Base-by-base conservation (phyloP, 257 asterid species). In the Solanum clarkiae region DNA sequence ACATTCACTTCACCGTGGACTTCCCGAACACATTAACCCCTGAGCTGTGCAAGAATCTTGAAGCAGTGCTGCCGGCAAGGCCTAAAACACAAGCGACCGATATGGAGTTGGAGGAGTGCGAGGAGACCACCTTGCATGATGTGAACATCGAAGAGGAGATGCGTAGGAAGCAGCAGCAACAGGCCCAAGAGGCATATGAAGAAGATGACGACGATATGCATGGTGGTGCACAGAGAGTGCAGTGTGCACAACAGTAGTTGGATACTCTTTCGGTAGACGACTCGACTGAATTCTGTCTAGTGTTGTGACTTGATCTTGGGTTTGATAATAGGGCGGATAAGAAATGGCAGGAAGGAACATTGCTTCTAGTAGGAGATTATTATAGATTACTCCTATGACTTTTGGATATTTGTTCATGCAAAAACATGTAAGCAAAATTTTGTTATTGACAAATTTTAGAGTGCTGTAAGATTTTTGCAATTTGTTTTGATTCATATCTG, bases 141-240 rank as follows among this genome's bases (percentile, higher is more conserved):
- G 90, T 85, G 42, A 87, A 85, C 86, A 87, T 85, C 13, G 90
- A 87, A 5, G 90, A 87, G 40, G 90, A 81, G 57, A 82, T 87
- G 90, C 86, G 88, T 24, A 72, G 88, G 88, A 87, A 85, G 69
- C 82, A 82, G 72, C 86, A 87, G 79, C 88, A 77, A 24, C 81
- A 24, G 45, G 86, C 85, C 5, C 87, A 80, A 22, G 89, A 87
- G 51, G 89, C 85, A 13, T 80, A 87, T 2, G 81, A 87, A 0
- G 87, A 84, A 54, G 87, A 84, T 32, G 79, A 84, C 0, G 88
- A 84, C 10, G 87, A 85, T 66, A 80, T 87, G 89, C 87, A 80
- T 17, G 80, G 86, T n/a, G 89, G 87, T 53, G 85, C 85, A 1
- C 87, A 85, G 62, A 66, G 85, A 59, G 87, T 85, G 32, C 85